Evolutionary conservation across 73 alveolate genomes (phyloP).

Genomic region (Tetrahymena borealis): DNA sequence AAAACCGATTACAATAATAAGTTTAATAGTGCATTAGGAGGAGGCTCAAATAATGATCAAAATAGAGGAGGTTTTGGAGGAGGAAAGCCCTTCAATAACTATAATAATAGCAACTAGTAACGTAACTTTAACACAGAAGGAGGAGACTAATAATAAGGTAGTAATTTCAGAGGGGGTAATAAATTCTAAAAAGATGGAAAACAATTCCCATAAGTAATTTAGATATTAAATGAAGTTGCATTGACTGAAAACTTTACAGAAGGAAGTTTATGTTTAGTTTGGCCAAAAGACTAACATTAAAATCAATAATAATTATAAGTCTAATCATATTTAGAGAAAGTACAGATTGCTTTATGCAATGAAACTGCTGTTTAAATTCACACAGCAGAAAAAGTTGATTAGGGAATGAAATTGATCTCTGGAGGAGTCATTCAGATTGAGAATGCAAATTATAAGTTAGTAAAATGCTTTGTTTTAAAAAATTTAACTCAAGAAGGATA

Average conservation of each 20-base stretch:
- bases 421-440: neutral
- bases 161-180: no score
- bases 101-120: no score
- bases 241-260: neutral
- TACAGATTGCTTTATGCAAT: neutral
- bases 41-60: neutral
- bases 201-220: no score
- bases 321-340: neutral
- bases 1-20: neutral
- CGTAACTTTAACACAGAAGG: neutral
- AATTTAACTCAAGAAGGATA: neutral
- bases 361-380: neutral
- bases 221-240: no score
- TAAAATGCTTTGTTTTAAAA: neutral
- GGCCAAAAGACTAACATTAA: neutral
- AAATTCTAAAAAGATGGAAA: no score
- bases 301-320: neutral
- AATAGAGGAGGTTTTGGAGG: neutral
- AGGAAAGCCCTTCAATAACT: no score
- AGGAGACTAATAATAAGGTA: no score
- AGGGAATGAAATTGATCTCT: neutral
- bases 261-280: neutral
- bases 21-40: neutral
- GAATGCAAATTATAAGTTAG: neutral
- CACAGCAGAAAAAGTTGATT: neutral